Percentiles rank a stretch among this genome's conserved stretches.
Conservation (phyloP, 139 green algal species). For the Bryopsis sp. region DNA sequence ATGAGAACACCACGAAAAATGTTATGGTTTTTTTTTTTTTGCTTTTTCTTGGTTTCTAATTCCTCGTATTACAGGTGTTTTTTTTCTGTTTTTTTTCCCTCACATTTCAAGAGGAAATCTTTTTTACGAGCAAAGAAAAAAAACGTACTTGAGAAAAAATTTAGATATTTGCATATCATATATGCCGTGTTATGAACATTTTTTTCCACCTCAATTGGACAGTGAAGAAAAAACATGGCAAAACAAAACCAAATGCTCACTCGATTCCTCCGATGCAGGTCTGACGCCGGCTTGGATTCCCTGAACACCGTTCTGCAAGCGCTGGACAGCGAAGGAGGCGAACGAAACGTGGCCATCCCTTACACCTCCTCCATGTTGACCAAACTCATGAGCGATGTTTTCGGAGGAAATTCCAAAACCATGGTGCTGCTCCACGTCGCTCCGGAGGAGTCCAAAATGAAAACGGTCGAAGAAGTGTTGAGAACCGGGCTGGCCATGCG, state of each 20-base stretch:
- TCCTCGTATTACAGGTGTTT: not conserved
- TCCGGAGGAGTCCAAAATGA: conserved; percentile 65
- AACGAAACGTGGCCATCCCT: conserved; percentile 45
- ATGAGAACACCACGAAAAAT: not conserved
- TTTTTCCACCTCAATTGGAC: not conserved
- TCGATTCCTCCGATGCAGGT: not conserved
- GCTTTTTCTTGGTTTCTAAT: not conserved
- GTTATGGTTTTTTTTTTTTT: not conserved
- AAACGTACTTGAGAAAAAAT: no score
- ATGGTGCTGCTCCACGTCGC: conserved; percentile 74
- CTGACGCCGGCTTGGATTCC: no score
- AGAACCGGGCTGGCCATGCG: not conserved
- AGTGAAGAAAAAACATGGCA: not conserved
- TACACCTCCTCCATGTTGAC: conserved; percentile 69
- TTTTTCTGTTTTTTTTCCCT: no score
- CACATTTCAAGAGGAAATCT: no score
- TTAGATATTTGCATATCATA: no score
- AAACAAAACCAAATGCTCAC: not conserved
- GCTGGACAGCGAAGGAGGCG: conserved; percentile 13
- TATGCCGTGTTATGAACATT: not conserved
- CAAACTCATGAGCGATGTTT: conserved; percentile 92
- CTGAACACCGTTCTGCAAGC: not conserved
- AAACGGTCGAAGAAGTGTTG: no score
- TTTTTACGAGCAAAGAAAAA: no score
- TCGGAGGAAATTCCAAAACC: conserved; percentile 71